phyloP scores from a whole-genome alignment of 148 eudicot species.

The Silene latifolia region DNA sequence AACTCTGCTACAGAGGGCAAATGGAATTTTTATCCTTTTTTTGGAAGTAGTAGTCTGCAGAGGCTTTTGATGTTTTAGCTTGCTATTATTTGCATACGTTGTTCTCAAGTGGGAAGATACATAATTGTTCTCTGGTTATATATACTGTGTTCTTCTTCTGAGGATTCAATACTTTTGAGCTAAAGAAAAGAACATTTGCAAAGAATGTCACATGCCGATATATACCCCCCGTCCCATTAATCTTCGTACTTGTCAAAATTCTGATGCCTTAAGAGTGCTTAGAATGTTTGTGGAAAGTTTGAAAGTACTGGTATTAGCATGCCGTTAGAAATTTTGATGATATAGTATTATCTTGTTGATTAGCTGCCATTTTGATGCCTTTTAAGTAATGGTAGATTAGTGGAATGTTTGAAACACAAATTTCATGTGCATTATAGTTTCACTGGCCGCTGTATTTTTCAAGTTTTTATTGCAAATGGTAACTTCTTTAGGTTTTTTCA shows the following conservation, averaged over 20 bases:
- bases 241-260: not conserved
- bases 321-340: not conserved
- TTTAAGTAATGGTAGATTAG: not conserved
- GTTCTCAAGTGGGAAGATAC: not conserved
- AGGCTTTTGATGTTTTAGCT: not conserved
- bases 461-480: not conserved
- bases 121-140: not conserved
- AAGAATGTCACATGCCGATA: not conserved
- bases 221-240: not conserved
- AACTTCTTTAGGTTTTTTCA: not conserved
- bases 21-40: not conserved
- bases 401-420: not conserved
- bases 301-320: no score
- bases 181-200: not conserved
- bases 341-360: not conserved
- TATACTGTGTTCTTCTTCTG: not conserved
- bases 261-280: no score
- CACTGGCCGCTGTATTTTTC: not conserved
- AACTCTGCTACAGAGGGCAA: not conserved
- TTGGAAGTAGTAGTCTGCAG: not conserved
- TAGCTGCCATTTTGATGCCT: not conserved
- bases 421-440: not conserved
- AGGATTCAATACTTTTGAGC: not conserved
- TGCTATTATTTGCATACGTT: not conserved
- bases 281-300: no score